These are phyloP conservation scores for Oryza glumipatula DNA, from an alignment of 176 grass and related monocot species.

Conservation along the genomic window DNA sequence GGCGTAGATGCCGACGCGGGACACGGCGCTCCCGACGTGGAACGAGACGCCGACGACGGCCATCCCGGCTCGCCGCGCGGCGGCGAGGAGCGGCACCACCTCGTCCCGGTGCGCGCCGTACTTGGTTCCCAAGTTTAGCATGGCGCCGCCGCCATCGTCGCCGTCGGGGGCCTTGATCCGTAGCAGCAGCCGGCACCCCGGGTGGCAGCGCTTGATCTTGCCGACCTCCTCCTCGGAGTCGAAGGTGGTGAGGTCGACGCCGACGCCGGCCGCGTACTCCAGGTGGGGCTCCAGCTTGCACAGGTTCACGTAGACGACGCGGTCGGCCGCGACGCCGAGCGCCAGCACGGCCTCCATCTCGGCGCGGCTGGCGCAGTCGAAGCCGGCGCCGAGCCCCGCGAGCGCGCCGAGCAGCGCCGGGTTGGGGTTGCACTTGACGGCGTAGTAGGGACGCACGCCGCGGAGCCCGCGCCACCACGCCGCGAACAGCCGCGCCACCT, in stretches of 20 bases:
- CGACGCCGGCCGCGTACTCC: background rate
- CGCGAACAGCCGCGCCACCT: background rate
- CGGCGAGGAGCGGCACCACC: conserved; percentile 40
- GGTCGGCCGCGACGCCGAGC: background rate
- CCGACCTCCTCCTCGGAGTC: conserved; percentile 13
- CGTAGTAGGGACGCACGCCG: conserved; percentile 30
- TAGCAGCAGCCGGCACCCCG: conserved; percentile 20
- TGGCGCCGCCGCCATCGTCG: background rate
- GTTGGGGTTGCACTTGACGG: conserved; percentile 41
- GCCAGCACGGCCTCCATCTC: conserved; percentile 33
- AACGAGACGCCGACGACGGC: conserved; percentile 40
- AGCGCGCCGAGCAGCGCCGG: conserved; percentile 21
- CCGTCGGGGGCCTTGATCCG: conserved; percentile 46
- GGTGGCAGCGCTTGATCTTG: conserved; percentile 28
- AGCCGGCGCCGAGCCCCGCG: background rate
- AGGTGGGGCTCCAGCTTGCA: conserved; percentile 32
- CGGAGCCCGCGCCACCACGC: background rate
- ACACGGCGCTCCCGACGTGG: conserved; percentile 47
- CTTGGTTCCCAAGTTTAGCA: conserved; percentile 32
- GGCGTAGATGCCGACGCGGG: conserved; percentile 16
- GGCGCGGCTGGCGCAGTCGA: conserved; percentile 37
- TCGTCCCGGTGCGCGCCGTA: conserved; percentile 39
- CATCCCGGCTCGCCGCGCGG: conserved; percentile 14
- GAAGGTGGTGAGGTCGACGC: conserved; percentile 5
- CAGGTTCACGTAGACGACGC: conserved; percentile 3